A percentile compares a stretch with the other conserved stretches of the same genome.
Conservation (phyloP, 2,329 filamentous ascomycete genomes). For the Stenocarpella maydis region DNA sequence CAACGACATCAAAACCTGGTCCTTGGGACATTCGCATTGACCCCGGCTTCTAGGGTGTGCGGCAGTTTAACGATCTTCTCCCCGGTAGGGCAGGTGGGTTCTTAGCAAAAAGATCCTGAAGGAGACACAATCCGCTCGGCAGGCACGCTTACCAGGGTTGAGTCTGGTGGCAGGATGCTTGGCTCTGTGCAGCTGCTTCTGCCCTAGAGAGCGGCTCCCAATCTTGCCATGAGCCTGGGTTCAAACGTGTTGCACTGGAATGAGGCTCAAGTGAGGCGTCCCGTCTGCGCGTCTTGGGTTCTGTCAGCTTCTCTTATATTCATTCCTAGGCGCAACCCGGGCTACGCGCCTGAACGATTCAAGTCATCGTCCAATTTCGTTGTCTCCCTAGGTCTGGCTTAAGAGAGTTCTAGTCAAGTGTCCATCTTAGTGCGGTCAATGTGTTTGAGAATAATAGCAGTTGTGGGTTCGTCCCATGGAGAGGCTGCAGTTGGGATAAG, state of each 20-base stretch:
- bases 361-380: neutral
- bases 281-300: neutral
- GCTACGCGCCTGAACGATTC: neutral
- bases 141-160: neutral
- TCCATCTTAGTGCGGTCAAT: neutral
- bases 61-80: conserved; percentile 21
- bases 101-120: neutral
- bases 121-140: neutral
- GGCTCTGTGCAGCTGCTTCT: neutral
- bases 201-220: neutral
- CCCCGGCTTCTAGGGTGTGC: conserved; percentile 23
- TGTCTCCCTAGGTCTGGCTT: neutral
- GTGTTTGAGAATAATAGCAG: conserved; percentile 18
- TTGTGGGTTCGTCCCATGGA: neutral
- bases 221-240: conserved; percentile 1
- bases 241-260: conserved; percentile 13
- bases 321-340: neutral
- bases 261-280: conserved; percentile 18
- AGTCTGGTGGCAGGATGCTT: neutral
- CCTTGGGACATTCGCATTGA: conserved; percentile 13
- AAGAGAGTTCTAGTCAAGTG: neutral
- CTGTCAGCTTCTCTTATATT: neutral
- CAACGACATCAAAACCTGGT: conserved; percentile 4
- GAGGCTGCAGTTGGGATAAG: neutral
- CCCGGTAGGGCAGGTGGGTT: conserved; percentile 21